Percentiles rank a stretch among this genome's conserved stretches.
These are phyloP conservation scores for Pythium sp. DNA, from an alignment of 352 stramenopile species.

Conservation along the genomic window DNA sequence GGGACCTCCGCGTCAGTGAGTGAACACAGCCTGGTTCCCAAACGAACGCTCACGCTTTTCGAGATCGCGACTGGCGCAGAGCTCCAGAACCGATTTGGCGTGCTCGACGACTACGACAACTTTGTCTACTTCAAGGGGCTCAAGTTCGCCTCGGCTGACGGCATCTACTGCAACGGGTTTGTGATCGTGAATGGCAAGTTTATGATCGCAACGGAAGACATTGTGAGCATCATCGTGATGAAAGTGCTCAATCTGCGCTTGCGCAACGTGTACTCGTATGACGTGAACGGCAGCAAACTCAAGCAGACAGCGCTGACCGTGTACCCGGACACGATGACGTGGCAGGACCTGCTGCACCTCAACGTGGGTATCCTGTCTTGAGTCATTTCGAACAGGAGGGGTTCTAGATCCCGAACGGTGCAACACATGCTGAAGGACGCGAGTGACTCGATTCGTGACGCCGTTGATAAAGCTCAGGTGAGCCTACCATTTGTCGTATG, in stretches of 20 bases:
- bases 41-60: not conserved
- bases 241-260: not conserved
- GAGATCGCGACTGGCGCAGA: too few species aligned
- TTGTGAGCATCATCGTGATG: not conserved
- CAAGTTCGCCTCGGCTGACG: not conserved
- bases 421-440: too few species aligned
- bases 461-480: too few species aligned
- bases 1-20: not conserved
- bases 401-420: too few species aligned
- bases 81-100: too few species aligned
- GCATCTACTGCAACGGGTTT: not conserved
- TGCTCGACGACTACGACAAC: too few species aligned
- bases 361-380: conserved; percentile 20
- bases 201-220: not conserved
- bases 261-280: not conserved
- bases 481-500: too few species aligned
- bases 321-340: not conserved
- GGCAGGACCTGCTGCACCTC: not conserved
- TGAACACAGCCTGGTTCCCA: not conserved
- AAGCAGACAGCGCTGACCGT: not conserved
- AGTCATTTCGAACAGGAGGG: too few species aligned
- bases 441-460: too few species aligned
- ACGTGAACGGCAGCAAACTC: not conserved
- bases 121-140: too few species aligned
- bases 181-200: conserved; percentile 2